Evolutionary conservation across 192 early-diverging fungal species (phyloP), one percentile per base, ranked within the genome.

Genomic region (Spizellomyces sp.): DNA sequence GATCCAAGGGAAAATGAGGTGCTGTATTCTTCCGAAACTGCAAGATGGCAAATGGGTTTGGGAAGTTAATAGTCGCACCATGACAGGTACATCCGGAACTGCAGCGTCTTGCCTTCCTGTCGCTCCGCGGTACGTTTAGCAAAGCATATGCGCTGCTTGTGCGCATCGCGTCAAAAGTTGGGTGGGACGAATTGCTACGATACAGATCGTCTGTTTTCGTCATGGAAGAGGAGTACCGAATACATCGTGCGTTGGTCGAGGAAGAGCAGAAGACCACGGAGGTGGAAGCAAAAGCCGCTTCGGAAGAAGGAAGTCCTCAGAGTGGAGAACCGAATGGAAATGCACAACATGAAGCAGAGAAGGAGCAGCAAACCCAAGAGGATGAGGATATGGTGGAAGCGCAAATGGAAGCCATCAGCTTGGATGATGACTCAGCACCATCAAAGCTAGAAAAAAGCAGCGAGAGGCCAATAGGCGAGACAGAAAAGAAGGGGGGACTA

Each of bases 171-270:
- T 77, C 85, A 48, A 88, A 90, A 44, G 89, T 94, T 69, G 98
- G 98, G 12, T 99, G 98, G 98, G 96, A 99, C 65, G 94, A 96
- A 73, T 80, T 99, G 55, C 85, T 99, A 56, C 81, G 84, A 59
- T 89, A 89, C 56, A 86, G 96, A 68, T 95, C 94, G 15, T 74
- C 79, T 54, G 96, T 95, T 8, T 99, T 99, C 84, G 96, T 99
- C 6, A 99, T 99, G 98, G 98, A 99, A 58, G 98, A 98, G 67
- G 98, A 99, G 76, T 99, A 99, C 74, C 79, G 89, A 43, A 83
- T 88, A 17, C 86, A 88, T 59, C 69, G 87, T 9, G 91, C 92
- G 19, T 80, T 88, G 46, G 88, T 86, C 17, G 94, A 96, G 71
- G 89, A 90, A 61, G 74, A 62, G n/a, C 62, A 65, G 27, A 79